phyloP scores from a whole-genome alignment of 306 rosid genomes.

The Macrotyloma uniflorum region DNA sequence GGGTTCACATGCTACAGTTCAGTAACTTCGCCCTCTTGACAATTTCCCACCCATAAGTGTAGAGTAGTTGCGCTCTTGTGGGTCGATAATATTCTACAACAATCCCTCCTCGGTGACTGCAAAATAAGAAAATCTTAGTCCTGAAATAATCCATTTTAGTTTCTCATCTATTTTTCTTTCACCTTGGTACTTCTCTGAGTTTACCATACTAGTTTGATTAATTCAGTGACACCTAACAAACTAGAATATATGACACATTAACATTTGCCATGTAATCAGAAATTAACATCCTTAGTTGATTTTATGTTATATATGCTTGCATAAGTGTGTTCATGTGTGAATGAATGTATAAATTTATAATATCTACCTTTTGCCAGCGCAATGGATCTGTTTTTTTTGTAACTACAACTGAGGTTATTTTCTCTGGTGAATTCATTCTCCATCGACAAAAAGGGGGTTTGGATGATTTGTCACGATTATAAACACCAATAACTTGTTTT shows the following conservation, averaged over 20 bases:
- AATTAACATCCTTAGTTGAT: too few species aligned
- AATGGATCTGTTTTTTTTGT: constrained; percentile 68
- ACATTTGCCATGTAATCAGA: too few species aligned
- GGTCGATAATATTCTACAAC: constrained; percentile 76
- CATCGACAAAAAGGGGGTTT: constrained; percentile 60
- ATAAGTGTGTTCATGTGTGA: too few species aligned
- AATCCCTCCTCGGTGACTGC: constrained; percentile 96
- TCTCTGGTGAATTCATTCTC: constrained; percentile 70
- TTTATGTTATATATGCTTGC: too few species aligned
- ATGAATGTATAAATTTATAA: background rate
- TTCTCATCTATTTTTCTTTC: too few species aligned
- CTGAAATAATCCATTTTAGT: background rate
- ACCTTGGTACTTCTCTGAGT: too few species aligned
- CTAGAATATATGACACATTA: too few species aligned
- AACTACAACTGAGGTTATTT: constrained; percentile 57
- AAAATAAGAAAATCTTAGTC: constrained; percentile 16
- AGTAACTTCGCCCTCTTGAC: constrained; percentile 66
- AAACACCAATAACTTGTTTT: constrained; percentile 50
- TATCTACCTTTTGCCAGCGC: constrained; percentile 70
- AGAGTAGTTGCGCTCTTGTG: constrained; percentile 46
- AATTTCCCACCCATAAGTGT: constrained; percentile 69
- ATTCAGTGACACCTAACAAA: too few species aligned
- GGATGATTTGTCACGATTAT: constrained; percentile 39
- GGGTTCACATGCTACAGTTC: constrained; percentile 48
- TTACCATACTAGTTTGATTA: too few species aligned